Base-by-base conservation (phyloP, 2,329 filamentous ascomycete species). In the Aspergillus phoenicis region DNA sequence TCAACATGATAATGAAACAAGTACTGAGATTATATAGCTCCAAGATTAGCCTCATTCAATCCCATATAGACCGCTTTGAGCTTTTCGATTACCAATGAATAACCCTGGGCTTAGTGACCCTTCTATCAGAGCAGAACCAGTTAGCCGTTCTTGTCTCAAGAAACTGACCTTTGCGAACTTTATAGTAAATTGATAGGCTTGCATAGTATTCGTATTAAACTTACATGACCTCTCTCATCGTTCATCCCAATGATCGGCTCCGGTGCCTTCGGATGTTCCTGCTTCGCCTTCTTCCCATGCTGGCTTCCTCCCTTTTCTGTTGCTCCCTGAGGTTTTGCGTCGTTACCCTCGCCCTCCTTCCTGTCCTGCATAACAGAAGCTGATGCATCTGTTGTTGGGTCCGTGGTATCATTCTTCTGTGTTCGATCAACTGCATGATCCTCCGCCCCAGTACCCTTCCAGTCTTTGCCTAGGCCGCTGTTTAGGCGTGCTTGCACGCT, bases 171-270 rank as follows among this genome's bases (percentile, higher is more conserved):
- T n/a, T 15, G 45, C 15, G 24, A 26, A 6, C 2, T 13, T 28
- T 48, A 22, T 4, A 4, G 8, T 17, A n/a, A 6, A 20, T 43
- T 5, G 8, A 8, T 43, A 20, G n/a, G 24, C 33, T 17, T 38
- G 13, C 15, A 36, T 28, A 15, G 6, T 11, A 11, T 8, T 26
- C 8, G 4, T 11, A 36, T 36, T 36, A 4, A 11, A 73, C 75
- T 74, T 66, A 81, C 80, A 67, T 72, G 64, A 2, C 78, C 80
- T 62, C 80, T 80, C 67, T 84, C 82, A 69, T 83, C 81, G 64
- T 82, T 81, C 79, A 83, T 83, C n/a, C 83, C 82, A 68, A 83
- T 78, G 11, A 84, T 73, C 11, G 80, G 82, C 64, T 76, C 77
- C 2, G 82, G 82, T n/a, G 81, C 81, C 62, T 82, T 75, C 1